Percentiles rank a stretch among this genome's conserved stretches.
Conservation (phyloP, 495 filamentous ascomycete species). For the Achaetomiella virescens region DNA sequence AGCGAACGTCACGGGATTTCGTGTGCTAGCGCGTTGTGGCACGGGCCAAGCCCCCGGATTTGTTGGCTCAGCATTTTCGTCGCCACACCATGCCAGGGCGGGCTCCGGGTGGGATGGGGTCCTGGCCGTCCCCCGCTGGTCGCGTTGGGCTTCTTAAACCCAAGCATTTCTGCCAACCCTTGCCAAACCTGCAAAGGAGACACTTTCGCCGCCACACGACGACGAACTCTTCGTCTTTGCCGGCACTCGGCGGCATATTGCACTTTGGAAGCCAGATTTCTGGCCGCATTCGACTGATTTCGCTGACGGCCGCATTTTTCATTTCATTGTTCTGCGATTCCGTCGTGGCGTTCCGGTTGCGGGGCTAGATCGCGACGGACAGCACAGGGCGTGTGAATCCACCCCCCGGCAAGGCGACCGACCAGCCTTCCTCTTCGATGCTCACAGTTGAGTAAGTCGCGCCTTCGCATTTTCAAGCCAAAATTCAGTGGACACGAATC, state of each 20-base stretch:
- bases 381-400: background rate
- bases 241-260: background rate
- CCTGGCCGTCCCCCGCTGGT: slow-evolving; percentile 3
- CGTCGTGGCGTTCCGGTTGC: background rate
- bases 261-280: background rate
- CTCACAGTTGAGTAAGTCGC: slow-evolving; percentile 29
- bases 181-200: background rate
- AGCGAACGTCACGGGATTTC: slow-evolving; percentile 28
- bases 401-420: slow-evolving; percentile 7
- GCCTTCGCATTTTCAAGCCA: background rate
- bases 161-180: slow-evolving; percentile 17
- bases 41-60: slow-evolving; percentile 3
- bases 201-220: background rate
- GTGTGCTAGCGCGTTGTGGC: slow-evolving; percentile 27
- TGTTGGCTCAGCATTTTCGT: slow-evolving; percentile 18
- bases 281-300: background rate
- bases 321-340: background rate
- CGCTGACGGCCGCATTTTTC: background rate
- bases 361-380: slow-evolving; percentile 15
- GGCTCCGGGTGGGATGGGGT: slow-evolving; percentile 13
- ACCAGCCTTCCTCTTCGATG: slow-evolving; percentile 18
- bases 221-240: background rate
- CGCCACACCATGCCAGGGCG: slow-evolving; percentile 20
- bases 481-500: background rate
- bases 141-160: slow-evolving; percentile 24